phyloP scores from a whole-genome alignment of 768 basidiomycete species.

The Phylloporus sp. region DNA sequence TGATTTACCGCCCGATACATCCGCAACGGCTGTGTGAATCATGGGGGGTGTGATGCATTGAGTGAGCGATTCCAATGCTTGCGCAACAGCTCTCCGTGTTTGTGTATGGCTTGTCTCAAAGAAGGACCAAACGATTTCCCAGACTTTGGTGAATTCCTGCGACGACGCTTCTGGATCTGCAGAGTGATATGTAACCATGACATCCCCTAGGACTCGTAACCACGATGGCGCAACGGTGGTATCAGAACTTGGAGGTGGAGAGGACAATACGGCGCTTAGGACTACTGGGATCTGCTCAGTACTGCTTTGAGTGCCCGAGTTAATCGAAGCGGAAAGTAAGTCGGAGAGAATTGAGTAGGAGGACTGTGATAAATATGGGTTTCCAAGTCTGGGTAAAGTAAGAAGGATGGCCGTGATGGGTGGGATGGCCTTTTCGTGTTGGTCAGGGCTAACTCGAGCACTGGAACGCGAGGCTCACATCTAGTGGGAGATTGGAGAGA shows the following conservation, averaged over 20 bases:
- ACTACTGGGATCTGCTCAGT: conserved; percentile 54
- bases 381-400: conserved; percentile 78
- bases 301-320: conserved; percentile 46
- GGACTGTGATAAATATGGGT: conserved; percentile 84
- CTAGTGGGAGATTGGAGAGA: conserved; percentile 54
- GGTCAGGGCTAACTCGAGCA: conserved; percentile 11
- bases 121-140: conserved; percentile 73
- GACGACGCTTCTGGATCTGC: conserved; percentile 48
- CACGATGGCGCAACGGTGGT: conserved; percentile 66
- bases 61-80: conserved; percentile 57
- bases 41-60: conserved; percentile 67
- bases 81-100: conserved; percentile 58
- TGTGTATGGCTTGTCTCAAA: conserved; percentile 62
- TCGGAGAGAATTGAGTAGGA: conserved; percentile 83
- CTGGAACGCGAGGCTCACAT: conserved; percentile 45
- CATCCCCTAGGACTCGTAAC: conserved; percentile 70
- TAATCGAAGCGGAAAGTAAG: conserved; percentile 55
- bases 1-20: conserved; percentile 43
- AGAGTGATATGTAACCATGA: conserved; percentile 59
- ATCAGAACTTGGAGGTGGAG: conserved; percentile 68
- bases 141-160: conserved; percentile 55
- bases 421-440: conserved; percentile 57
- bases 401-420: conserved; percentile 67
- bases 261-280: conserved; percentile 62
- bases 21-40: conserved; percentile 48